phyloP scores from a whole-genome alignment of 2,329 filamentous ascomycete genomes.

The Epichloe coenophiala region DNA sequence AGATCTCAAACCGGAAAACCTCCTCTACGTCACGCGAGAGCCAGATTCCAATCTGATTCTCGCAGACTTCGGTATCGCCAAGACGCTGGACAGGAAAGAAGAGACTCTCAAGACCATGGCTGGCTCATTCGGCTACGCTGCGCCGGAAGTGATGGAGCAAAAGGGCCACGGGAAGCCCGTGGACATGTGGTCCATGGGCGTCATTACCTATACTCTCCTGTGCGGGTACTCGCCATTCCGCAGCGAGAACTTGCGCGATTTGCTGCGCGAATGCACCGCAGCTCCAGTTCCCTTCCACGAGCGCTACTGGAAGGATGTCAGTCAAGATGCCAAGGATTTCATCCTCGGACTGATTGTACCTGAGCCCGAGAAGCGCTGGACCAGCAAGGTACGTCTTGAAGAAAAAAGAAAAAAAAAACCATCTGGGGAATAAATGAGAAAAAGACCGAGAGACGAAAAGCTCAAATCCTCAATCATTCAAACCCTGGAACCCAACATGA shows the following conservation, averaged over 20 bases:
- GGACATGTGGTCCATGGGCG: constrained; percentile 98
- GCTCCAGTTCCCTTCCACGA: constrained; percentile 88
- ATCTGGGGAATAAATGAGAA: neutral
- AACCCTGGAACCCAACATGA: neutral
- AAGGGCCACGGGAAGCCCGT: constrained; percentile 95
- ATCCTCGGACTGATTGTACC: constrained; percentile 72
- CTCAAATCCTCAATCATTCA: too few species aligned
- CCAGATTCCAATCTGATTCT: constrained; percentile 75
- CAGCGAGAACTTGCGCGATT: constrained; percentile 80
- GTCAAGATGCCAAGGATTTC: constrained; percentile 87
- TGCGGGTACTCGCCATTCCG: constrained; percentile 98
- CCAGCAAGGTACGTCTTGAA: constrained; percentile 50
- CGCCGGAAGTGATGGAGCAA: constrained; percentile 97
- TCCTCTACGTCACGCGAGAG: constrained; percentile 77
- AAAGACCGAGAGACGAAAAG: neutral
- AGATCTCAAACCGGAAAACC: constrained; percentile 98
- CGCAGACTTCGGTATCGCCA: constrained; percentile 96
- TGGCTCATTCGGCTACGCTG: constrained; percentile 93
- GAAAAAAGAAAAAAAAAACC: too few species aligned
- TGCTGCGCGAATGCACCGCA: constrained; percentile 86
- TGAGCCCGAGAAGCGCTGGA: constrained; percentile 60
- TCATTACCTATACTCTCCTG: constrained; percentile 95
- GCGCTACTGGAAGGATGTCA: constrained; percentile 97
- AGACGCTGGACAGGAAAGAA: constrained; percentile 83
- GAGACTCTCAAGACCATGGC: constrained; percentile 97